These are phyloP conservation scores for Hypseocharis bilobata DNA, from an alignment of 441 rosid species.

Conservation along the genomic window DNA sequence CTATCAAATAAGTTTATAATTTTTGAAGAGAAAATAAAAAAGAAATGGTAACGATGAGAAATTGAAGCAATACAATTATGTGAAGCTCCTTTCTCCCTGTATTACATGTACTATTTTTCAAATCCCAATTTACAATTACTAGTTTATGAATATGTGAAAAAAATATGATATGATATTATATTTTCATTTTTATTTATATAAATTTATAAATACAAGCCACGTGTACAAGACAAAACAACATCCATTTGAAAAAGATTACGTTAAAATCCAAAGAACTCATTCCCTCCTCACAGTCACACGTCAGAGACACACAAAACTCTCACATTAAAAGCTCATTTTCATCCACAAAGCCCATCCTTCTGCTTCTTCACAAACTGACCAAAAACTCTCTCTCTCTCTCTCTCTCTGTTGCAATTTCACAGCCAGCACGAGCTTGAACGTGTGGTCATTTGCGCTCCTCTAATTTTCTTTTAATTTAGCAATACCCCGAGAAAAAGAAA, in stretches of 20 bases:
- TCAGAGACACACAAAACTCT: too few species aligned
- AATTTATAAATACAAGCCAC: too few species aligned
- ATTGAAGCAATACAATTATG: too few species aligned
- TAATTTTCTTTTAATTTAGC: background rate
- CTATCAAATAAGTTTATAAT: too few species aligned
- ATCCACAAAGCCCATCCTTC: background rate
- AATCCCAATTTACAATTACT: too few species aligned
- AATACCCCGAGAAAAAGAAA: background rate
- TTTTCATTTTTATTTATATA: too few species aligned
- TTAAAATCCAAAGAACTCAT: background rate
- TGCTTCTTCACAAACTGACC: background rate
- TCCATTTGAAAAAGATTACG: background rate
- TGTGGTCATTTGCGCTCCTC: background rate
- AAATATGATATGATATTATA: too few species aligned
- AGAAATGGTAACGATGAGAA: too few species aligned
- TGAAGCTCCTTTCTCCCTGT: too few species aligned
- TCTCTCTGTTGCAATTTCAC: background rate
- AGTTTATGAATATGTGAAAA: too few species aligned
- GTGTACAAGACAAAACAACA: background rate
- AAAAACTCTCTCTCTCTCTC: background rate
- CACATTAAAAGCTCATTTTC: background rate
- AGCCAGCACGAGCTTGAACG: background rate
- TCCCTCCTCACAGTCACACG: conserved; percentile 8
- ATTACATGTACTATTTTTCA: too few species aligned
- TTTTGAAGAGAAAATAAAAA: too few species aligned